These are phyloP conservation scores for Nemania sp. DNA, from an alignment of 2,329 filamentous ascomycete species.

Conservation along the genomic window DNA sequence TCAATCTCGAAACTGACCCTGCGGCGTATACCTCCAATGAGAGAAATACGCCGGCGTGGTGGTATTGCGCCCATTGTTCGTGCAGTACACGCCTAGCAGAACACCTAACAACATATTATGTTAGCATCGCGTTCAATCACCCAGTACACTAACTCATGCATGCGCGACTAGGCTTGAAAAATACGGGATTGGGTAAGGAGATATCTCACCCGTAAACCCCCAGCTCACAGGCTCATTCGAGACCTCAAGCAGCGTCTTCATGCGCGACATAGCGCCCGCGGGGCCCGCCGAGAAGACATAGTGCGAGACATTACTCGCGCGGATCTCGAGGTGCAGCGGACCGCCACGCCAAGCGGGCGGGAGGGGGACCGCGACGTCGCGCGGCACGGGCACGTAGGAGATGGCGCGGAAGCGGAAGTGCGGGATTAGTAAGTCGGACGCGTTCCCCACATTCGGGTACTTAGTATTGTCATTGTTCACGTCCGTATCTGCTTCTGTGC, in stretches of 20 bases:
- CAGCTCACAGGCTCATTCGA: conserved; percentile 55
- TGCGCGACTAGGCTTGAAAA: background rate
- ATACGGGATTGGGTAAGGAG: background rate
- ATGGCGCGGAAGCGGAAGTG: conserved; percentile 61
- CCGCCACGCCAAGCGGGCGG: conserved; percentile 54
- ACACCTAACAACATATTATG: too few relatives aligned
- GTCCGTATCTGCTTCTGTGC: background rate
- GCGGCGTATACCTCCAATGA: conserved; percentile 60
- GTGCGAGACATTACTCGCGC: conserved; percentile 60
- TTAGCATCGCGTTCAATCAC: conserved; percentile 33
- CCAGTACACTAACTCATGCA: background rate
- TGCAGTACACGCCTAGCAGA: conserved; percentile 64
- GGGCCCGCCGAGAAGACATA: conserved; percentile 57
- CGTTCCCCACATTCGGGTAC: background rate
- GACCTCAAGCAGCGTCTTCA: conserved; percentile 50
- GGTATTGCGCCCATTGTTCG: conserved; percentile 61
- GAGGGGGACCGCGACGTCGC: conserved; percentile 53
- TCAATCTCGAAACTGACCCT: conserved; percentile 53
- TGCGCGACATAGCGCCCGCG: conserved; percentile 48
- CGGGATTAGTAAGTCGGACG: conserved; percentile 45
- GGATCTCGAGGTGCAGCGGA: conserved; percentile 56
- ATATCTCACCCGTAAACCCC: conserved; percentile 55
- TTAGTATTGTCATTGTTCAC: background rate
- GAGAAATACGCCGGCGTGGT: conserved; percentile 60
- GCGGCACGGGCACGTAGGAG: conserved; percentile 56